These are phyloP conservation scores for Arthroderma sp. DNA, from an alignment of 2,329 filamentous ascomycete species.

Conservation along the genomic window DNA sequence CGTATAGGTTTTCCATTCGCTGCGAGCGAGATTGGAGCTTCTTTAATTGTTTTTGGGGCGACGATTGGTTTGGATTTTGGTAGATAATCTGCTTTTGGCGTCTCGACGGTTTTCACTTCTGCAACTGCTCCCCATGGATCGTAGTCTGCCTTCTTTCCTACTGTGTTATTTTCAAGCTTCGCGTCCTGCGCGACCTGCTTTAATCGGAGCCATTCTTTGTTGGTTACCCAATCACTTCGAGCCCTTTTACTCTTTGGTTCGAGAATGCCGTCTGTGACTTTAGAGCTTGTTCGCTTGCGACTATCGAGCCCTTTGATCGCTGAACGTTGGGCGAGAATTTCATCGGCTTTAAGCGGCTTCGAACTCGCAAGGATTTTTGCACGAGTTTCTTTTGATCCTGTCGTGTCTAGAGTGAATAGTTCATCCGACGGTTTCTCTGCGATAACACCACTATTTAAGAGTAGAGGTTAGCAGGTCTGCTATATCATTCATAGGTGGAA, in stretches of 20 bases:
- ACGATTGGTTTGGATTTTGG: conserved; percentile 52
- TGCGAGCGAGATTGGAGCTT: conserved; percentile 68
- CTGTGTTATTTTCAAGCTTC: conserved; percentile 36
- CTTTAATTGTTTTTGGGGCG: conserved; percentile 60
- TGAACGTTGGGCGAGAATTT: conserved; percentile 78
- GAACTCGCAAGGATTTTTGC: conserved; percentile 52
- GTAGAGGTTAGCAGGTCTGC: conserved; percentile 3
- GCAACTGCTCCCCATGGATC: conserved; percentile 61
- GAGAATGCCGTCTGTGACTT: conserved; percentile 59
- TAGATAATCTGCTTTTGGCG: conserved; percentile 51
- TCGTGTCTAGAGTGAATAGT: conserved; percentile 71
- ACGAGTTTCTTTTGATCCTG: conserved; percentile 54
- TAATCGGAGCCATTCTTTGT: conserved; percentile 69
- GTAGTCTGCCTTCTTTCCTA: conserved; percentile 41
- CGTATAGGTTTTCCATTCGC: conserved; percentile 67
- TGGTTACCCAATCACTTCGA: conserved; percentile 65
- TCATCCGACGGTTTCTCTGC: conserved; percentile 70
- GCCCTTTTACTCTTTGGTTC: conserved; percentile 55
- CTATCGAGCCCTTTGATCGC: conserved; percentile 64
- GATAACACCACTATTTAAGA: conserved; percentile 56
- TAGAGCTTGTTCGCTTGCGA: conserved; percentile 58
- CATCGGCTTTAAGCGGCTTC: conserved; percentile 76
- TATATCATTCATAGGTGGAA: conserved; percentile 3
- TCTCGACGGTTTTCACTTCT: conserved; percentile 24
- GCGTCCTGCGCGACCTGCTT: conserved; percentile 63